phyloP scores from a whole-genome alignment of 257 asterid genomes.

The Echites panduratus region DNA sequence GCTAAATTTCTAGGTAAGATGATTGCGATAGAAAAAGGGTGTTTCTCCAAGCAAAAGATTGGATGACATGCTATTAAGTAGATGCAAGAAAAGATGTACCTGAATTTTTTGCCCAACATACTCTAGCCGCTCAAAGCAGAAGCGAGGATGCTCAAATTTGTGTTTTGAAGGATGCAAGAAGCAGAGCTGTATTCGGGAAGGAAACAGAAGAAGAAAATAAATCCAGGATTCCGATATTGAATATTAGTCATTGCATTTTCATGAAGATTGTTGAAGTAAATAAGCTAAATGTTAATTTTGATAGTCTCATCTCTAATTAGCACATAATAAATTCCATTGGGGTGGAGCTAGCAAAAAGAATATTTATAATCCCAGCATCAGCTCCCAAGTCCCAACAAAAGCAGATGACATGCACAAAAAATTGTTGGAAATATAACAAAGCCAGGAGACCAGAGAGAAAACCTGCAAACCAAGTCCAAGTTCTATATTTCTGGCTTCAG shows the following conservation, averaged over 20 bases:
- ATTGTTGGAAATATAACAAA: background rate
- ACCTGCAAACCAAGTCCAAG: constrained; percentile 99
- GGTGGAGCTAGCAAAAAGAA: background rate
- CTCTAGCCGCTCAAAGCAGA: constrained; percentile 92
- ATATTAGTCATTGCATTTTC: background rate
- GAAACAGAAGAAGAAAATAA: background rate
- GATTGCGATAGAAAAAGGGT: no score
- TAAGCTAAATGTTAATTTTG: background rate
- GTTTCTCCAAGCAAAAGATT: background rate
- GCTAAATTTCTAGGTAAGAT: background rate
- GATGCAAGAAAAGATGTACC: constrained; percentile 33
- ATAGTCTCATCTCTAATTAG: background rate
- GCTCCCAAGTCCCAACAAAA: background rate
- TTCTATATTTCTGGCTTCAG: constrained; percentile 91
- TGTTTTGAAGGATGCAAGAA: constrained; percentile 83
- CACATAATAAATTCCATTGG: no score
- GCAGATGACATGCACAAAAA: background rate
- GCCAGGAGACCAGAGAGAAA: constrained; percentile 4
- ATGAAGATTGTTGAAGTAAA: background rate
- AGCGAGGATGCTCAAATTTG: constrained; percentile 91
- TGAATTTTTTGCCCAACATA: constrained; percentile 96
- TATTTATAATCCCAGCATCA: background rate
- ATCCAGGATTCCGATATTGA: background rate
- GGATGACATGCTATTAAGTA: background rate
- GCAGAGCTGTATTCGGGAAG: constrained; percentile 51